Conservation (phyloP, 805 yeast genomes). For the Ogataea haglerorum region DNA sequence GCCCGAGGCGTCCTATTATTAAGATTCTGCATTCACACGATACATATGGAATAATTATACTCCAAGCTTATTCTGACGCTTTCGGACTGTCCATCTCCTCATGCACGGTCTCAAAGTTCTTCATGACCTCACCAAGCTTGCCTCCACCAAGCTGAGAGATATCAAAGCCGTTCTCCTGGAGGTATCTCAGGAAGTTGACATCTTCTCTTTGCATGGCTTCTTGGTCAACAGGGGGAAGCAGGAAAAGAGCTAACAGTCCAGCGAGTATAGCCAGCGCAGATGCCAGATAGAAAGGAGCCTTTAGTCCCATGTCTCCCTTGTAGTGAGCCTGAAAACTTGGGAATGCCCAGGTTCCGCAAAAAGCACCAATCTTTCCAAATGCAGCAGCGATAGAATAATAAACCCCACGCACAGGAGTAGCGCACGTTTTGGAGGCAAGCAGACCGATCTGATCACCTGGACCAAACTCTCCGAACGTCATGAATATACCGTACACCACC, state of each 20-base stretch:
- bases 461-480: slow-evolving; percentile 87
- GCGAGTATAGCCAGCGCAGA: slow-evolving; percentile 73
- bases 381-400: slow-evolving; percentile 93
- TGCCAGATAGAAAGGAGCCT: slow-evolving; percentile 80
- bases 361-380: slow-evolving; percentile 87
- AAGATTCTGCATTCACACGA: background rate
- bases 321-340: slow-evolving; percentile 68
- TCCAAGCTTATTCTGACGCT: background rate
- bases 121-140: slow-evolving; percentile 21
- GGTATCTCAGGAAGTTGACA: slow-evolving; percentile 61
- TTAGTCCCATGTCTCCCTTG: slow-evolving; percentile 59
- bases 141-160: slow-evolving; percentile 50
- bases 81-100: slow-evolving; percentile 8
- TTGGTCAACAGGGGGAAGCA: slow-evolving; percentile 80
- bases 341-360: slow-evolving; percentile 85
- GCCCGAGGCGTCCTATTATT: background rate
- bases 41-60: background rate
- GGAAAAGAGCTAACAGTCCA: slow-evolving; percentile 64
- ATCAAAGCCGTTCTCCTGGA: slow-evolving; percentile 69
- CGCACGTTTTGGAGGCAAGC: slow-evolving; percentile 79
- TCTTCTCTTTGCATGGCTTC: slow-evolving; percentile 80
- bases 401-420: slow-evolving; percentile 87
- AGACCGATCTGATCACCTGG: slow-evolving; percentile 92
- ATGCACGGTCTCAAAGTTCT: slow-evolving; percentile 6
- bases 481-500: slow-evolving; percentile 84